Conservation (phyloP, 306 rosid genomes). For the Herpetospermum pedunculosum region DNA sequence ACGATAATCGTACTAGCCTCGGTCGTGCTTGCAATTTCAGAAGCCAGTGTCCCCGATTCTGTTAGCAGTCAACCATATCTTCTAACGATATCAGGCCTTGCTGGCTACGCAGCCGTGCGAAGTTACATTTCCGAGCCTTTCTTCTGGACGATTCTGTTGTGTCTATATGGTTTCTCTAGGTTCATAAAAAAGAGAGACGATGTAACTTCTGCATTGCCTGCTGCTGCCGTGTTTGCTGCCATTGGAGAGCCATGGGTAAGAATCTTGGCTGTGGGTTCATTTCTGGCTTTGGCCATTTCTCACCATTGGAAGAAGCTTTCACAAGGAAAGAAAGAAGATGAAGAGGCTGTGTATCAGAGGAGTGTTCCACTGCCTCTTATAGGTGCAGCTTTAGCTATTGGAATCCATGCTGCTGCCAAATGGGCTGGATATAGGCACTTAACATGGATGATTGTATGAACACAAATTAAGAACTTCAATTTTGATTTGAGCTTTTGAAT, state of each 20-base stretch:
- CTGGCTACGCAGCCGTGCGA: constrained; percentile 70
- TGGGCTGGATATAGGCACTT: constrained; percentile 91
- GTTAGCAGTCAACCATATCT: constrained; percentile 52
- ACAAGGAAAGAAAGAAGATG: constrained; percentile 30
- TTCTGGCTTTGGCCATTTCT: constrained; percentile 42
- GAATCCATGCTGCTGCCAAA: constrained; percentile 64
- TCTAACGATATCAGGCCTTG: constrained; percentile 56
- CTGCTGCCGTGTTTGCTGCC: constrained; percentile 69
- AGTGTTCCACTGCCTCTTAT: constrained; percentile 64
- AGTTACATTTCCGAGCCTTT: constrained; percentile 72
- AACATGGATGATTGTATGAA: constrained; percentile 77
- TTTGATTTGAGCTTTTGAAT: neutral
- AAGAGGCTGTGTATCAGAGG: constrained; percentile 13
- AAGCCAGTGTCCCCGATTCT: constrained; percentile 58
- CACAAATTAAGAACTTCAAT: neutral
- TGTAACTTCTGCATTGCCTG: constrained; percentile 70
- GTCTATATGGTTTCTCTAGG: constrained; percentile 51
- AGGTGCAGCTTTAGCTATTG: constrained; percentile 65
- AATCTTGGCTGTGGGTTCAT: constrained; percentile 47
- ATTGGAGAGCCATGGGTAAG: constrained; percentile 93
- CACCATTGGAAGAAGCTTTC: constrained; percentile 40
- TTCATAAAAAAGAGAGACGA: constrained; percentile 50
- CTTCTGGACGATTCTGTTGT: constrained; percentile 73
- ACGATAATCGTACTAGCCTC: constrained; percentile 48
- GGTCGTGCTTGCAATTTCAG: constrained; percentile 59